These are phyloP conservation scores for Chlorophyllum brunneum DNA, from an alignment of 768 basidiomycete species.

Conservation along the genomic window DNA sequence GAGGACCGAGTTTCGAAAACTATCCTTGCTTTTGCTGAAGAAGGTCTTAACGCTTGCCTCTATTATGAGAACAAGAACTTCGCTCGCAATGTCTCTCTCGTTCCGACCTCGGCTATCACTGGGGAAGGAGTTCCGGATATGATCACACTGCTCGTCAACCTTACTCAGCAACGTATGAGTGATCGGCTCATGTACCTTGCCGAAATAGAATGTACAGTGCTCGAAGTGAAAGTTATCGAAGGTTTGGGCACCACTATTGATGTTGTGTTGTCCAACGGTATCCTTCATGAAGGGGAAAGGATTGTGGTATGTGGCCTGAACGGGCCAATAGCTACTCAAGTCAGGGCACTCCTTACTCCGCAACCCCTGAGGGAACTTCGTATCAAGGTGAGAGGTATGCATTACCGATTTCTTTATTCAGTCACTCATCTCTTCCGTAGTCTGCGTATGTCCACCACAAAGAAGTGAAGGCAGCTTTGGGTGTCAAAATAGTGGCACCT, in stretches of 20 bases:
- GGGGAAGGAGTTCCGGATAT: constrained; percentile 99
- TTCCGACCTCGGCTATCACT: constrained; percentile 96
- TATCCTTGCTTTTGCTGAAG: constrained; percentile 93
- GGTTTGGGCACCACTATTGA: constrained; percentile 98
- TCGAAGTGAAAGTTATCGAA: constrained; percentile 98
- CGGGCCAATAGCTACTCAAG: constrained; percentile 93
- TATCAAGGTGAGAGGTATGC: constrained; percentile 65
- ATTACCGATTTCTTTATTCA: constrained; percentile 10
- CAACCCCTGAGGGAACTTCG: constrained; percentile 95
- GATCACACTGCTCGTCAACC: constrained; percentile 97
- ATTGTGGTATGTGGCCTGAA: constrained; percentile 97
- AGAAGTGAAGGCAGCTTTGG: constrained; percentile 93
- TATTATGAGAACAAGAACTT: constrained; percentile 99
- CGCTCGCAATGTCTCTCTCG: constrained; percentile 89
- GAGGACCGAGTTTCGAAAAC: constrained; percentile 84
- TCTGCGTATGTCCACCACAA: constrained; percentile 97
- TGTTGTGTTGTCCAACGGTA: constrained; percentile 93
- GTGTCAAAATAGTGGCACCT: constrained; percentile 92
- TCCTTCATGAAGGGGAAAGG: constrained; percentile 85
- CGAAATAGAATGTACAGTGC: constrained; percentile 94
- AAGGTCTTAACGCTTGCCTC: constrained; percentile 90
- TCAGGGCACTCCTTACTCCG: constrained; percentile 91
- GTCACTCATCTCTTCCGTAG: constrained; percentile 36
- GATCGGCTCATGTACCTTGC: constrained; percentile 97
- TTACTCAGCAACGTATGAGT: constrained; percentile 98